Percentiles rank a stretch among this genome's conserved stretches.
Conservation (phyloP, 257 asterid genomes). For the Primulina eburnea region DNA sequence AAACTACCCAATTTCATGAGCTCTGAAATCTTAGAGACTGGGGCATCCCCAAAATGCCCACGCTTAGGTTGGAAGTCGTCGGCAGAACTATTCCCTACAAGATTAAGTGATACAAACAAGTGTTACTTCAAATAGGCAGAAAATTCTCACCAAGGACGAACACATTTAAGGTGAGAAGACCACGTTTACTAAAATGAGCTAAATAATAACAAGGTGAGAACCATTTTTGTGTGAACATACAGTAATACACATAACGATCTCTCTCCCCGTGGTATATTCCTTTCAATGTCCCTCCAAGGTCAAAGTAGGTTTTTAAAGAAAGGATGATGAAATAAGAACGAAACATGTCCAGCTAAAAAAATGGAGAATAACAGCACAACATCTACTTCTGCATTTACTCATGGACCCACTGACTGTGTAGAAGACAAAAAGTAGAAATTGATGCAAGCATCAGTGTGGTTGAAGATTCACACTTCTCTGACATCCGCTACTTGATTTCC, state of each 20-base stretch:
- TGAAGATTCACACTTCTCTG: conserved; percentile 10
- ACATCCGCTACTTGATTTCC: conserved; percentile 13
- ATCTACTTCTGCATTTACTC: not conserved
- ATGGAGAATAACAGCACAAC: conserved; percentile 8
- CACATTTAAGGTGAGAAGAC: conserved; percentile 14
- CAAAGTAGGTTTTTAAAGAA: conserved; percentile 6
- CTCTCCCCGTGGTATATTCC: conserved; percentile 2
- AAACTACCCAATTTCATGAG: conserved; percentile 64
- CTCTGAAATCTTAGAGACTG: conserved; percentile 66
- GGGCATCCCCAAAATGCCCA: conserved; percentile 48
- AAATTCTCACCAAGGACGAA: conserved; percentile 10
- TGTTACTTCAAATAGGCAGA: conserved; percentile 16
- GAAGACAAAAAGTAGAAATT: not conserved
- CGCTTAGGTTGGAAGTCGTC: conserved; percentile 48
- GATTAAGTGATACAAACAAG: conserved; percentile 31
- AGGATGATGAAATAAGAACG: conserved; percentile 1
- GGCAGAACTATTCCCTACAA: conserved; percentile 39
- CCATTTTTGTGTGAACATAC: not conserved
- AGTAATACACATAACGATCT: not conserved
- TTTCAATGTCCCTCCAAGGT: not conserved
- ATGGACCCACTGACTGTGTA: conserved; percentile 6
- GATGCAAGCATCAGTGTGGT: conserved; percentile 13
- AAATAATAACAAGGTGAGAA: conserved; percentile 11
- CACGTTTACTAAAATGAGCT: conserved; percentile 17
- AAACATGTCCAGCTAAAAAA: conserved; percentile 6